Evolutionary conservation across 1,139 yeast genomes (phyloP), one percentile per base, ranked within the genome.

Genomic region (Blastobotrys elegans): DNA sequence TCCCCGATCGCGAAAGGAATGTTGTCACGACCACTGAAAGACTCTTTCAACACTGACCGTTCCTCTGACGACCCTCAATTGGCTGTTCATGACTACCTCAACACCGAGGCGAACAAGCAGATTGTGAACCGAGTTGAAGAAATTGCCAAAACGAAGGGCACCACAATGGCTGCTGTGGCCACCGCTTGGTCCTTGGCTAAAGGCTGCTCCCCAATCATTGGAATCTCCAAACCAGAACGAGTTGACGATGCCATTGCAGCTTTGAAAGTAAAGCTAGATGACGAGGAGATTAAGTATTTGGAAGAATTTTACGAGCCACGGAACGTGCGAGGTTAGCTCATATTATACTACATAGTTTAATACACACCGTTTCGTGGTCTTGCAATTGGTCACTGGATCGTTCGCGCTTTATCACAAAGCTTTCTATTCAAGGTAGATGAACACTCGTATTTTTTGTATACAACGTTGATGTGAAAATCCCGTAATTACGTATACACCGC

Each of bases 231-330:
- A 27, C 66, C 66, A 5, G 71, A 68, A 53, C 68, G 85, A 53
- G 72, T 81, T 22, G 77, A 76, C 24, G 84, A 80, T 55, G 76
- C 77, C 2, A 48, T 79, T 16, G 63, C 58, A 13, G 78, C 82
- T 2, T 54, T 74, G 21, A 59, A 64, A 18, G 57, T 79, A 44
- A 58, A 68, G 48, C 65, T 82, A 22, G 60, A 77, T 7, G 69
- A 67, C 2, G 75, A 76, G 24, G 82, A 79, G 40, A 54, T 67
- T 22, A 54, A 59, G 40, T 75, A 68, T 54, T 65, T 79, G 53
- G 84, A 79, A 55, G 80, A 72, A 47, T 74, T 76, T 3, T 79
- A 79, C n/a, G n/a, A n/a, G n/a, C n/a, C n/a, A n/a, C n/a, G n/a
- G n/a, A n/a, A n/a, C n/a, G n/a, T n/a, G n/a, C n/a, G n/a, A n/a